These are phyloP conservation scores for Lecanosticta acicola DNA, from an alignment of 2,329 filamentous ascomycete genomes.

Conservation along the genomic window DNA sequence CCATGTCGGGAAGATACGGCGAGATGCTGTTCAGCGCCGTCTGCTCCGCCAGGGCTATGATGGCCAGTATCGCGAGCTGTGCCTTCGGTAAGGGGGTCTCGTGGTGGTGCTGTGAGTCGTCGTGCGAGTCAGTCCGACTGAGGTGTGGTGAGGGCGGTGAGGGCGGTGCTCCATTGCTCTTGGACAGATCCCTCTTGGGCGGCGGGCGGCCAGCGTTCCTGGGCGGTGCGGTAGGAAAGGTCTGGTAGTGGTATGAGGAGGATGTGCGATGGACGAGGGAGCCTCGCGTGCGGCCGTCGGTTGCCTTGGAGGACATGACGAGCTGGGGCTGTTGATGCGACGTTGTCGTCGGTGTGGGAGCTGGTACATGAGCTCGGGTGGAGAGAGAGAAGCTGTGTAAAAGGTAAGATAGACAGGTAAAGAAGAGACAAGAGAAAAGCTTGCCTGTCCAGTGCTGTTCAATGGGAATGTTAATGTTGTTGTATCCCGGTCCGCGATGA, in stretches of 20 bases:
- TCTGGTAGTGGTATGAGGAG: constrained; percentile 67
- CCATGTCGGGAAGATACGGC: constrained; percentile 92
- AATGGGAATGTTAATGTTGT: too few relatives aligned
- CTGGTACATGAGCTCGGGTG: neutral
- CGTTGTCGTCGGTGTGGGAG: neutral
- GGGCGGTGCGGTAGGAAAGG: constrained; percentile 71
- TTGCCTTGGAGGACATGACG: neutral
- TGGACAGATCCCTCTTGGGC: constrained; percentile 22
- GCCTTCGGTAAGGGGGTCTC: constrained; percentile 72
- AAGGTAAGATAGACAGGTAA: too few relatives aligned
- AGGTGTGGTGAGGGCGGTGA: constrained; percentile 11
- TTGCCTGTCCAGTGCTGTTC: neutral
- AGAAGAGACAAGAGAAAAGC: too few relatives aligned
- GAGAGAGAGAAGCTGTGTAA: too few relatives aligned
- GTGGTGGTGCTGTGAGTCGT: constrained; percentile 31
- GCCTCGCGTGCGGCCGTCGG: neutral
- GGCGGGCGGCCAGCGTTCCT: constrained; percentile 55
- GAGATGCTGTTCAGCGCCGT: constrained; percentile 95
- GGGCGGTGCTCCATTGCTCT: constrained; percentile 12
- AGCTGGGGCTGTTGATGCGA: neutral
- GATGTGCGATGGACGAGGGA: constrained; percentile 40
- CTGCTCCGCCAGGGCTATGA: constrained; percentile 89
- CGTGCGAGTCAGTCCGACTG: constrained; percentile 12
- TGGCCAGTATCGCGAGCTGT: constrained; percentile 77
- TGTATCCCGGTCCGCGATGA: neutral